These are phyloP conservation scores for Gentiana dahurica DNA, from an alignment of 257 asterid genomes.

Conservation along the genomic window DNA sequence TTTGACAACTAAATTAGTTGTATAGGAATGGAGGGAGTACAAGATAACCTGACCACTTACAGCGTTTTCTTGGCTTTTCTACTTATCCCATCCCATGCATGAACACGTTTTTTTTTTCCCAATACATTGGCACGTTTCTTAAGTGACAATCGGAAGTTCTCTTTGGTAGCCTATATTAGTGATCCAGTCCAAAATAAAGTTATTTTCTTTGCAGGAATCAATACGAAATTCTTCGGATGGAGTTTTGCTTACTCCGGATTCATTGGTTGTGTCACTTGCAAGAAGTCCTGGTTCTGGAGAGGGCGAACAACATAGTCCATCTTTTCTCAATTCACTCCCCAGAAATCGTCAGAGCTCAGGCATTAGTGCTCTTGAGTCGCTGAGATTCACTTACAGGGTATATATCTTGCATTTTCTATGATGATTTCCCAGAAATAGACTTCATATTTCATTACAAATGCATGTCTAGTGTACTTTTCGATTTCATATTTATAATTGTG, in stretches of 20 bases:
- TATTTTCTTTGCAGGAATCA: conserved; percentile 61
- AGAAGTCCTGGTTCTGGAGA: conserved; percentile 35
- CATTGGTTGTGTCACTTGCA: conserved; percentile 61
- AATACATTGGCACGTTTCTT: too few relatives aligned
- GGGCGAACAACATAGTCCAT: conserved; percentile 41
- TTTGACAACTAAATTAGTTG: too few relatives aligned
- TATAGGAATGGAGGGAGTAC: too few relatives aligned
- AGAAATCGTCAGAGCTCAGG: conserved; percentile 61
- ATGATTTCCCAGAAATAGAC: background rate
- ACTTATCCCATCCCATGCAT: too few relatives aligned
- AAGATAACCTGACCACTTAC: too few relatives aligned
- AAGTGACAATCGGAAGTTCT: background rate
- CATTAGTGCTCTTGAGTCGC: conserved; percentile 68
- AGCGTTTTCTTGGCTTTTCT: too few relatives aligned
- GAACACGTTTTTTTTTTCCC: too few relatives aligned
- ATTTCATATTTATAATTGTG: conserved; percentile 5
- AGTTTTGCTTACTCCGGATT: conserved; percentile 62
- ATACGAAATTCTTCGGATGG: conserved; percentile 89
- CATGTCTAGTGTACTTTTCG: background rate
- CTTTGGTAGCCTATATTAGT: background rate
- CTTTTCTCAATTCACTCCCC: conserved; percentile 46
- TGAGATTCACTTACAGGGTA: conserved; percentile 86
- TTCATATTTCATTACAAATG: background rate
- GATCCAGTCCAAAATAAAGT: background rate
- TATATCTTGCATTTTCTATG: background rate